These are phyloP conservation scores for Ophiostoma tasmaniense DNA, from an alignment of 2,329 filamentous ascomycete genomes.

Conservation along the genomic window DNA sequence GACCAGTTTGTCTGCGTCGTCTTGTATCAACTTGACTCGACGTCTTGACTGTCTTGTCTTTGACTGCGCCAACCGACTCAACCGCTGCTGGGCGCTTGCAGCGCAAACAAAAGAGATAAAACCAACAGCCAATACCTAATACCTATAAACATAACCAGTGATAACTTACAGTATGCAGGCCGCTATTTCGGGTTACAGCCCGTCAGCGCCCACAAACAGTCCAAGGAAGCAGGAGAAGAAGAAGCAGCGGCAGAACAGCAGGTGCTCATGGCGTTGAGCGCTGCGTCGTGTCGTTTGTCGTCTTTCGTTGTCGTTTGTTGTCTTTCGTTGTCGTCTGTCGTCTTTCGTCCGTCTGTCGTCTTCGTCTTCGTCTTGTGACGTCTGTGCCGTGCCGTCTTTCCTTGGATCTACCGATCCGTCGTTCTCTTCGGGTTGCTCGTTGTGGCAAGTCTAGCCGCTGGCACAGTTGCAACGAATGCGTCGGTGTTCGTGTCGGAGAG, in stretches of 20 bases:
- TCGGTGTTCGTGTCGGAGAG: too few relatives aligned
- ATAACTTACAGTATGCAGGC: constrained; percentile 18
- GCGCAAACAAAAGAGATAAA: too few relatives aligned
- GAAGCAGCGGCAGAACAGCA: constrained; percentile 14
- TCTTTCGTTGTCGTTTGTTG: neutral
- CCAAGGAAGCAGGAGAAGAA: constrained; percentile 6
- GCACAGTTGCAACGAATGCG: too few relatives aligned
- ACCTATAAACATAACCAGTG: too few relatives aligned
- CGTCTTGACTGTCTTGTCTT: too few relatives aligned
- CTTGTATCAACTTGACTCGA: too few relatives aligned
- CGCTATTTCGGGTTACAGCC: constrained; percentile 20
- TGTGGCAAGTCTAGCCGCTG: constrained; percentile 6
- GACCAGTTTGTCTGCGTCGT: neutral
- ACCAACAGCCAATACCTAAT: too few relatives aligned
- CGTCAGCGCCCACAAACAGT: constrained; percentile 17
- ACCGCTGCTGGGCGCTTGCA: too few relatives aligned
- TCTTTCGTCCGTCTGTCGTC: neutral
- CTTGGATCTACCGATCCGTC: neutral
- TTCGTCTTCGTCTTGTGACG: neutral
- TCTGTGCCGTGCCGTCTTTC: too few relatives aligned
- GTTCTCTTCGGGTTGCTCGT: neutral
- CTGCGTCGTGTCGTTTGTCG: neutral
- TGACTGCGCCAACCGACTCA: too few relatives aligned
- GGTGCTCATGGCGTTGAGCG: constrained; percentile 17
- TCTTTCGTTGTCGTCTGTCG: neutral